Evolutionary conservation across 2,329 filamentous ascomycete genomes (phyloP), one percentile per base, ranked within the genome.

Genomic region (Fusarium austroafricanum): DNA sequence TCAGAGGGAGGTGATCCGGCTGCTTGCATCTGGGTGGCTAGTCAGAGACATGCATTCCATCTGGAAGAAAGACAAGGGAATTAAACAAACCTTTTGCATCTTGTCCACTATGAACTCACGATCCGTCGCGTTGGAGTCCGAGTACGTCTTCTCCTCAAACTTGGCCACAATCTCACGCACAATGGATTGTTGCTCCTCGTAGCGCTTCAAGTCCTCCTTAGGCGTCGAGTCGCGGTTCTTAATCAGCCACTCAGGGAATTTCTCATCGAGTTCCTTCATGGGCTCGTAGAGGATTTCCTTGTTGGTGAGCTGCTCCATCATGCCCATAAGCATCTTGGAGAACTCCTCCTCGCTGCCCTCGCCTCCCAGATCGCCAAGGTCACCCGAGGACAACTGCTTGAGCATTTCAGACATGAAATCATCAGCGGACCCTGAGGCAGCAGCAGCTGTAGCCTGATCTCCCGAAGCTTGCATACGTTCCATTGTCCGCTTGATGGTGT

Each of bases 251-350:
- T 81, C 89, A 0, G 94, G 95, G 76, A 96, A 99, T 79, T 97
- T 98, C 53, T 93, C 91, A 78, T 97, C 83, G 46, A 99, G 83
- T 80, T 99, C 96, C 83, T 97, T 97, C 94, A 99, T 97, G 4
- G 96, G 96, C 81, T 99, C 95, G 77, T 98, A 98, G 50, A 99
- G 81, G 67, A 99, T 97, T 72, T 98, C 96, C 83, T 97, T 98
- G 79, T 97, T 97, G 5, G 96, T 98, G 67, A 99, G 86, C 79
- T 99, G 94, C 81, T 98, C 93, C 95, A 99, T 98, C 93, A 98
- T 97, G 54, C 92, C 92, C 86, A 97, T 89, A 61, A 99, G 87
- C 89, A 98, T 93, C 81, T 97, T 95, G 58, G 93, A 94, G 74
- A 98, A 92, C 72, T 97, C 94, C 73, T 96, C 94, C 57, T 97